Base-by-base conservation (phyloP, 2,329 filamentous ascomycete species). In the Achaetomium macrosporum region DNA sequence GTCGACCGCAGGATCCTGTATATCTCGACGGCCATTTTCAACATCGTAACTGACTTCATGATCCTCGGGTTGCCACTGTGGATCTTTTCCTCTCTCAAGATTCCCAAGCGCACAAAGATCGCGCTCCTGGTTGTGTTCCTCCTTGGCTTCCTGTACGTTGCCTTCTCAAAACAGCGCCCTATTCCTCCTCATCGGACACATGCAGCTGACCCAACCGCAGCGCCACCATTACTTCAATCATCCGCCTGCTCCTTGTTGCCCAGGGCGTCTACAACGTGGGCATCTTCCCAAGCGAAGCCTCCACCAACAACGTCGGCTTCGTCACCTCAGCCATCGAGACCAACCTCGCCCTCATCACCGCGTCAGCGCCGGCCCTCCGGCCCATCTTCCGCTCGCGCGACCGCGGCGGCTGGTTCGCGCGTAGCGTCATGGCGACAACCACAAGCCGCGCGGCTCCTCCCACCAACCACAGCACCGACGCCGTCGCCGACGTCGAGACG, bases 31-130 rank as follows among this genome's bases (percentile, higher is more conserved):
- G 69, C 74, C 1, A 67, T 57, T 0, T 64, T 76, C 45, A 76
- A 73, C 50, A 75, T 78, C 30, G 54, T 67, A 0, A 68, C 73
- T 19, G 75, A 78, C 55, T 16, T 73, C 5, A 60, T 69, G 45
- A 72, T 75, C 45, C 66, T 76, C 31, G 62, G 65, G 0, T 57
- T 77, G 4, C 74, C 75, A 0, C 65, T 76, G 10, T 66, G 61
- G 59, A 61, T 68, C 25, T 66, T 69, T 31, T 51, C 61, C 2
- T 61, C 62, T 16, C 64, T 68, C 16, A 64, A 63, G 46, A 65
- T 68, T 43, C 64, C 62, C 7, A 56, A 51, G 29, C 60, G 64
- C 30, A 58, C 63, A 29, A 69, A 68, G 57, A 50, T 65, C 8
- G 64, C 60, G 9, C 59, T 69, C 4, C 35, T 67, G 16, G 62